These are phyloP conservation scores for Trichocladium antarcticum DNA, from an alignment of 495 filamentous ascomycete genomes.

Conservation along the genomic window DNA sequence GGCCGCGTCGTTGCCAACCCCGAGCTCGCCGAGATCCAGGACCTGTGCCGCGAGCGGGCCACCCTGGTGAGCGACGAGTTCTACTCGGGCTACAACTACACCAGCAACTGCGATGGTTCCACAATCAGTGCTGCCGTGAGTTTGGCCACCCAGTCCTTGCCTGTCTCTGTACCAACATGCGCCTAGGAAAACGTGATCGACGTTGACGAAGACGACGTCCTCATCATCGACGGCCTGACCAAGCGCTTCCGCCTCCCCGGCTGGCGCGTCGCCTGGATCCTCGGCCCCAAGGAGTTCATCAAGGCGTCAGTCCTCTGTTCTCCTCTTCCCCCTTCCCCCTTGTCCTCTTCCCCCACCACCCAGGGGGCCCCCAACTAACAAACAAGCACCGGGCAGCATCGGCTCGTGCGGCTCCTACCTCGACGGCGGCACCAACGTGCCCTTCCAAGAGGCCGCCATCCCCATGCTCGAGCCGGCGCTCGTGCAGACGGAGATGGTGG, in stretches of 20 bases:
- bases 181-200: conserved; percentile 60
- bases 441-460: conserved; percentile 90
- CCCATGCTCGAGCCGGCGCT: conserved; percentile 77
- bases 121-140: conserved; percentile 65
- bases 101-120: conserved; percentile 74
- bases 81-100: conserved; percentile 94
- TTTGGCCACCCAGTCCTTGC: background rate
- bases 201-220: conserved; percentile 57
- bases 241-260: conserved; percentile 94
- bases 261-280: conserved; percentile 93
- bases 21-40: conserved; percentile 75
- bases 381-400: conserved; percentile 36
- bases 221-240: conserved; percentile 91
- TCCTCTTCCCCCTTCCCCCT: background rate
- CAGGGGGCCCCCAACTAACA: conserved; percentile 1
- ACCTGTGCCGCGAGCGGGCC: conserved; percentile 79
- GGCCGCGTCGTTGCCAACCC: conserved; percentile 72
- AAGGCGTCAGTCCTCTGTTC: conserved; percentile 53
- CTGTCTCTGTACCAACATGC: background rate
- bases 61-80: conserved; percentile 95
- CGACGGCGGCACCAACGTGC: conserved; percentile 89
- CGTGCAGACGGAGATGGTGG: conserved; percentile 78
- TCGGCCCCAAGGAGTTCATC: conserved; percentile 94
- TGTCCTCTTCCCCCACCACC: background rate
- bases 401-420: conserved; percentile 88